A percentile compares a stretch with the other conserved stretches of the same genome.
Conservation (phyloP, 441 rosid genomes). For the Gossypium lobatum region DNA sequence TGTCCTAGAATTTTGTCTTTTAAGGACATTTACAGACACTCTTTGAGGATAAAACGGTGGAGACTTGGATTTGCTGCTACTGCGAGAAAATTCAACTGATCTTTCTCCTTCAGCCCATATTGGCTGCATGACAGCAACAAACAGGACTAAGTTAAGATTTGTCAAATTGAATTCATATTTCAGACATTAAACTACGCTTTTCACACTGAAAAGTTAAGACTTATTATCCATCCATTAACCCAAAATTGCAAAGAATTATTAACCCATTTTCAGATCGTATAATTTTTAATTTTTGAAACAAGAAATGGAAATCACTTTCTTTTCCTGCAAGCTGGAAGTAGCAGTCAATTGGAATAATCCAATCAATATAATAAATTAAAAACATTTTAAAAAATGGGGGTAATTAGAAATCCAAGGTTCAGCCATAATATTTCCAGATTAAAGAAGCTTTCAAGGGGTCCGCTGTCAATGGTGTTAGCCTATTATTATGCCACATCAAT, state of each 20-base stretch:
- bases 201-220: not conserved
- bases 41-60: constrained; percentile 41
- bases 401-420: not conserved
- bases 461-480: not conserved
- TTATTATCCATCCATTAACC: not conserved
- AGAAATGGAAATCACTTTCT: not conserved
- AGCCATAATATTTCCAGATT: not conserved
- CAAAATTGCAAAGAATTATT: not conserved
- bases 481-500: not conserved
- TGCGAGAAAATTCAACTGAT: constrained; percentile 28
- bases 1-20: not conserved
- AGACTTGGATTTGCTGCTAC: constrained; percentile 22
- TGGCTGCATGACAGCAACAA: constrained; percentile 35
- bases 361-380: not conserved
- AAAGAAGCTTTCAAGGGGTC: not conserved
- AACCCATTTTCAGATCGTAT: not conserved
- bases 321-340: not conserved
- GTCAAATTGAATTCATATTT: constrained; percentile 14
- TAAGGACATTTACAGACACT: constrained; percentile 28
- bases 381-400: not conserved
- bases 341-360: not conserved
- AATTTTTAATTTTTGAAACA: not conserved
- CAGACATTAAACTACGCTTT: not conserved
- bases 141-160: not conserved
- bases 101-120: constrained; percentile 45